Percentiles rank a stretch among this genome's conserved stretches.
These are phyloP conservation scores for Fusarium phyllophilum DNA, from an alignment of 2,329 filamentous ascomycete genomes.

Conservation along the genomic window DNA sequence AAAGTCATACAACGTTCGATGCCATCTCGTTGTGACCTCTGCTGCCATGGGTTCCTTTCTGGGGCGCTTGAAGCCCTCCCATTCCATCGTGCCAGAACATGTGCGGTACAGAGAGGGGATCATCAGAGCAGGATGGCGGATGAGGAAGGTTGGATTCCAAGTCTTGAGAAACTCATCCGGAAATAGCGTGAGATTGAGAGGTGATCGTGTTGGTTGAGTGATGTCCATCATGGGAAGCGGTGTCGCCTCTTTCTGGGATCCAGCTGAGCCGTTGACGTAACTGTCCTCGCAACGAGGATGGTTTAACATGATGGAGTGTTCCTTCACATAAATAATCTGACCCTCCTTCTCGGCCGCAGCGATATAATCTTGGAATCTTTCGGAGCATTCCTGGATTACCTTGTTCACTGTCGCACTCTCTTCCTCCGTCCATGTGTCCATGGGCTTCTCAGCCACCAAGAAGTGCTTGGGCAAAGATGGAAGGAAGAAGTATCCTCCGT, in stretches of 20 bases:
- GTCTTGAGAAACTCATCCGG: slow-evolving; percentile 38
- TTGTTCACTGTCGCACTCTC: neutral
- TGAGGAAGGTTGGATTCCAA: slow-evolving; percentile 37
- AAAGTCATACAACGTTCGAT: slow-evolving; percentile 28
- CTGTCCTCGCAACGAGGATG: slow-evolving; percentile 12
- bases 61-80: neutral
- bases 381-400: slow-evolving; percentile 4
- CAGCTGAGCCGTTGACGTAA: neutral
- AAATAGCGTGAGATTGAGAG: slow-evolving; percentile 28
- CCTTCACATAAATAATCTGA: slow-evolving; percentile 24
- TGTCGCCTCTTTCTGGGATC: neutral
- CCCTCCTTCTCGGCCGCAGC: slow-evolving; percentile 21
- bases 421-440: slow-evolving; percentile 27
- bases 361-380: slow-evolving; percentile 25
- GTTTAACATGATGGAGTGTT: slow-evolving; percentile 27
- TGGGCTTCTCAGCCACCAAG: slow-evolving; percentile 1
- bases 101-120: slow-evolving; percentile 32
- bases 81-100: neutral
- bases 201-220: slow-evolving; percentile 16
- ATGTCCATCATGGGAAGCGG: neutral
- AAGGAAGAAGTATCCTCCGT: slow-evolving; percentile 36
- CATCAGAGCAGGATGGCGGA: slow-evolving; percentile 29
- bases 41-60: slow-evolving; percentile 2
- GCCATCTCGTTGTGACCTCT: slow-evolving; percentile 29
- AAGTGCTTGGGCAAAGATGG: slow-evolving; percentile 3